Evolutionary conservation across 495 filamentous ascomycete species (phyloP), one percentile per base, ranked within the genome.

Genomic region (Letharia columbiana): DNA sequence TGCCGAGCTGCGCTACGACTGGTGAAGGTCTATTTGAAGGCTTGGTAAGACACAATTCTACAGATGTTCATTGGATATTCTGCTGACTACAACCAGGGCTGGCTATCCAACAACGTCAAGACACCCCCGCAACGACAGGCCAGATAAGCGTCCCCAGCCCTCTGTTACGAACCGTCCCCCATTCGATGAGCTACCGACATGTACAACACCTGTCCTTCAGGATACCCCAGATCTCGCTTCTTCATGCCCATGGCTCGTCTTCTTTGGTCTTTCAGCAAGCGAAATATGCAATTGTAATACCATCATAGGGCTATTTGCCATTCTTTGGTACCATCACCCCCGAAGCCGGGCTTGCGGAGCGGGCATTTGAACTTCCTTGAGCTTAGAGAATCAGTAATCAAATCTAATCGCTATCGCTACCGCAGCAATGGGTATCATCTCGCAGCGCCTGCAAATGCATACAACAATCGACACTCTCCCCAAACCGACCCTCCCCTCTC

Each of bases 41-140:
- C 54, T 80, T 98, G 74, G 88, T 90, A 81, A 78, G 84, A 28
- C 82, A n/a, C 52, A 3, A 0, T 11, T 9, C 28, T 9, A 18
- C 40, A 4, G 20, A 6, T 39, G 35, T 23, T 7, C n/a, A 7
- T 60, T 20, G 60, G 54, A 39, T 17, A 57, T 49, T 49, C 44
- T 33, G 3, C 10, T 40, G 39, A 40, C 37, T 2, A 15, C 1
- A 33, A 37, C 66, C 67, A 89, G 87, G 87, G 85, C 42, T 96
- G 92, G 92, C 85, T 96, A 69, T 95, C 91, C 44, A 91, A 93
- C 78, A 95, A 95, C 76, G 90, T 96, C 79, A 96, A 96, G 79
- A 85, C 86, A 40, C 82, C 82, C 61, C 82, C 88, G 58, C 71
- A 77, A 70, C 54, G 64, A 72, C 50, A 69, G 44, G 45, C 42